phyloP scores from a whole-genome alignment of 2,329 filamentous ascomycete species.

The Colletotrichum graminicola region DNA sequence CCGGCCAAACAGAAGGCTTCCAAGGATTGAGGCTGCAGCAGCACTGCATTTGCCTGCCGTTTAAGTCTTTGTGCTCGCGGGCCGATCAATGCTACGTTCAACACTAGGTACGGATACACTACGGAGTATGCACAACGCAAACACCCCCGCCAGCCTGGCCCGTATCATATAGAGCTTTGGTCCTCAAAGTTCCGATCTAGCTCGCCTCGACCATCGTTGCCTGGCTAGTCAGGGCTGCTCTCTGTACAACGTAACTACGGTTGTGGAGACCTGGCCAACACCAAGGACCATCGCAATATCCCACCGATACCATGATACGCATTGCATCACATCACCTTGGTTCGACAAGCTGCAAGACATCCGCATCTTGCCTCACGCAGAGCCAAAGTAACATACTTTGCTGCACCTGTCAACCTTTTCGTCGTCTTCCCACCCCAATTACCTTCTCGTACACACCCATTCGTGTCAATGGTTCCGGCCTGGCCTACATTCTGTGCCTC shows the following conservation, averaged over 20 bases:
- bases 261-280: constrained; percentile 20
- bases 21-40: constrained; percentile 35
- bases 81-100: constrained; percentile 31
- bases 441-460: constrained; percentile 34
- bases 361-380: constrained; percentile 17
- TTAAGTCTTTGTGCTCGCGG: constrained; percentile 21
- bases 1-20: constrained; percentile 16
- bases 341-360: constrained; percentile 13
- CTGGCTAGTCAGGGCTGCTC: neutral
- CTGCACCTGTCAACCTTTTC: constrained; percentile 22
- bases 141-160: constrained; percentile 26
- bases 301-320: constrained; percentile 14
- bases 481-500: constrained; percentile 28
- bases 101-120: too few relatives aligned
- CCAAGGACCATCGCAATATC: constrained; percentile 34
- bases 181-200: constrained; percentile 6
- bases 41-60: constrained; percentile 35
- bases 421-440: constrained; percentile 10
- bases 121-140: constrained; percentile 39
- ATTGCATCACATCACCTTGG: constrained; percentile 23
- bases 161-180: constrained; percentile 35
- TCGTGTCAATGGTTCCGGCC: constrained; percentile 15
- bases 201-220: neutral
- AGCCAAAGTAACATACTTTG: constrained; percentile 8
- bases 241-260: constrained; percentile 12